A percentile compares a stretch with the other conserved stretches of the same genome.
These are phyloP conservation scores for Suillus occidentalis DNA, from an alignment of 768 basidiomycete genomes.

Conservation along the genomic window DNA sequence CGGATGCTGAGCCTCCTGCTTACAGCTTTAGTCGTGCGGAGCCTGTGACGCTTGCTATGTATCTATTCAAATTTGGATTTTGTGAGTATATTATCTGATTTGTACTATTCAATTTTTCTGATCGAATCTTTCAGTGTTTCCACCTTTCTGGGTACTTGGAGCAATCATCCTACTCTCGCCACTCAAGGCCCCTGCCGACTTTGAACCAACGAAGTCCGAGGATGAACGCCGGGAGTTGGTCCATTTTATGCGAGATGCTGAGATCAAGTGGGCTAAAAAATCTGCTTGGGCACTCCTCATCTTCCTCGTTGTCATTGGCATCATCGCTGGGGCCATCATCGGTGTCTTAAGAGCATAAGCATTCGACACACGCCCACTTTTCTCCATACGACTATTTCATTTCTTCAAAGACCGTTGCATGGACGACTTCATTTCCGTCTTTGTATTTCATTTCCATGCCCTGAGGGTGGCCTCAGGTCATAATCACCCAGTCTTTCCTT, in stretches of 20 bases:
- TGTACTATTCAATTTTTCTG: neutral
- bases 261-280: constrained; percentile 44
- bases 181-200: constrained; percentile 33
- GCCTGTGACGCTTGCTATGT: constrained; percentile 45
- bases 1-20: constrained; percentile 31
- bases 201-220: constrained; percentile 34
- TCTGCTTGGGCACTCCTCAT: constrained; percentile 20
- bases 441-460: constrained; percentile 3
- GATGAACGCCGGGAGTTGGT: constrained; percentile 35
- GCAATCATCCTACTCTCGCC: constrained; percentile 40
- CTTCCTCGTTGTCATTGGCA: constrained; percentile 8
- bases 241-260: constrained; percentile 33
- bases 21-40: constrained; percentile 34
- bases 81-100: constrained; percentile 31
- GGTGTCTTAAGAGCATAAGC: constrained; percentile 10
- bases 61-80: constrained; percentile 52
- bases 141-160: constrained; percentile 49
- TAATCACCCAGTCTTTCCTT: neutral
- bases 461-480: neutral
- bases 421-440: constrained; percentile 2
- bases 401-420: neutral
- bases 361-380: neutral
- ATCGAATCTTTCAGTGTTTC: constrained; percentile 38
- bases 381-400: neutral
- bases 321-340: constrained; percentile 8